Evolutionary conservation across 2,329 filamentous ascomycete species (phyloP), one percentile per base, ranked within the genome.

Genomic region (Trichoderma sp.): DNA sequence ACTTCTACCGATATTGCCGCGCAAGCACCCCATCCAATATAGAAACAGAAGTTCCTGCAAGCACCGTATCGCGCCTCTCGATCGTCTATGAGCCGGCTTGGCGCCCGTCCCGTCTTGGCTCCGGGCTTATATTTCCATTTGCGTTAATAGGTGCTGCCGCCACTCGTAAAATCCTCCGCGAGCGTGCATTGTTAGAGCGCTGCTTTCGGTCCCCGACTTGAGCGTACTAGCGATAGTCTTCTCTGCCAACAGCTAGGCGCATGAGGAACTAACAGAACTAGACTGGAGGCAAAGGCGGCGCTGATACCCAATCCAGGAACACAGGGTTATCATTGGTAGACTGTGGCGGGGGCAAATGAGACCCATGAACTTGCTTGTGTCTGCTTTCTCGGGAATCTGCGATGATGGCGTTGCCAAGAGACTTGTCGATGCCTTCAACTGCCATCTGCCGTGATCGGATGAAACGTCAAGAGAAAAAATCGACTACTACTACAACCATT

Each of bases 1-100:
- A n/a, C 24, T 51, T 8, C 32, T 12, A 39, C 47, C 32, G n/a
- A 63, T 47, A 43, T 58, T 58, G 32, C 24, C 26, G 32, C 53
- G 32, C 32, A 18, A 58, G 24, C 51, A 43, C 32, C 51, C 64
- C 64, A n/a, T 67, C 34, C 64, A 58, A 60, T 32, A 32, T 58
- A 32, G 51, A 67, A 60, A 61, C 66, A 69, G 66, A 69, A 69
- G 66, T 69, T 69, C 66, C 66, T 61, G 56, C 66, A 69, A 47
- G 66, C 39, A 43, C 56, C 36, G 56, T 61, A 62, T 26, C 57
- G n/a, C n/a, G 28, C 24, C 57, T 62, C 51, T 30, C 56, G 56
- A 60, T 68, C 65, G 8, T 32, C 56, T 21, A 60, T 47, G 53
- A 60, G 53, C 65, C 65, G 65, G 30, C 65, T 70, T 70, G 66